Base-by-base conservation (phyloP, 148 eudicot species). In the Fallopia convolvulus region DNA sequence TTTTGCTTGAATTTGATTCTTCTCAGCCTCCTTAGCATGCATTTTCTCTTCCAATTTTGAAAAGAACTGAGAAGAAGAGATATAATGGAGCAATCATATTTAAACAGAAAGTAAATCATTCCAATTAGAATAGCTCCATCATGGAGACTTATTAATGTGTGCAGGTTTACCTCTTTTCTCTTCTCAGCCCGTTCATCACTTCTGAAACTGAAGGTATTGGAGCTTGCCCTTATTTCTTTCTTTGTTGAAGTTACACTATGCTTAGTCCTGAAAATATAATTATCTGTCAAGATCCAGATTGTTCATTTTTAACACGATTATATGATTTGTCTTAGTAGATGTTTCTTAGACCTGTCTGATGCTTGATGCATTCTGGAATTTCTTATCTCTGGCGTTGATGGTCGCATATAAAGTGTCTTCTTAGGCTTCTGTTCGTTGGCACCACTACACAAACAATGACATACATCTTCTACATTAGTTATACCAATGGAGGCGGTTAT, bases 331-430 rank as follows among this genome's bases (percentile, higher is more conserved):
- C 46, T 53, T 44, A 61, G 60, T 52, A 17, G 18, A 18, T 41
- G 42, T 42, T 52, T 58, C 71, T 78, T 2, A 78, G 66, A 89
- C 96, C 90, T 89, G 86, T 74, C 75, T 53, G 77, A 63, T 68
- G 76, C 66, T 80, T 77, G 85, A 74, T 63, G 76, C 79, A 79
- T 77, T 79, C 81, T 79, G 49, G 80, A 53, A 74, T 82, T 74
- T 47, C 81, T 79, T 86, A 81, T 79, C 21, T 55, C 82, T 0
- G 84, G 74, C 17, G 82, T 71, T 14, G 85, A 75, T 36, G 80
- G 81, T 26, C 71, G 85, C 50, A 75, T 41, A 61, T 71, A 77
- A 33, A 68, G 71, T 68, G 73, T 74, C 74, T 76, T 85, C 74
- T 78, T 80, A 32, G 76, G 53, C 78, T 78, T 86, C 21, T 77